Evolutionary conservation across 257 asterid genomes (phyloP).

Genomic region (Jacaranda mimosifolia): DNA sequence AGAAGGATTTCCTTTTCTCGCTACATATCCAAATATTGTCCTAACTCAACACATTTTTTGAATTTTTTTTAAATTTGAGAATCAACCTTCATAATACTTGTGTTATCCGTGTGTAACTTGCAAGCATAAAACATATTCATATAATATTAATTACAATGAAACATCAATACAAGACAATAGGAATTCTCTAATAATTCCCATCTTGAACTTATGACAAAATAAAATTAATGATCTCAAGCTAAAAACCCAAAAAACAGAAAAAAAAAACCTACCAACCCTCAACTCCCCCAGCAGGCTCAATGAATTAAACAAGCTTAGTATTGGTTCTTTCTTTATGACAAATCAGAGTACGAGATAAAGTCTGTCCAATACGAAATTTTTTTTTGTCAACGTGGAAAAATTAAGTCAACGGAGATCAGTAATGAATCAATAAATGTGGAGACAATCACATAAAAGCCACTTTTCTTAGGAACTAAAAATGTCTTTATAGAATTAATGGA

Average conservation of each 20-base stretch:
- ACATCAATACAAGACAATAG: too few relatives aligned
- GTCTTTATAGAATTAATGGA: constrained; percentile 35
- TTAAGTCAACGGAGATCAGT: constrained; percentile 33
- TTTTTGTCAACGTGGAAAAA: constrained; percentile 27
- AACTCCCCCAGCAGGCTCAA: background rate
- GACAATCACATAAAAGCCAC: constrained; percentile 25
- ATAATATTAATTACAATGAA: too few relatives aligned
- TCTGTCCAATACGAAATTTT: constrained; percentile 3
- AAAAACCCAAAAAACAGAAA: background rate
- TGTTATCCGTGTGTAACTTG: too few relatives aligned
- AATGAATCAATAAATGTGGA: constrained; percentile 26
- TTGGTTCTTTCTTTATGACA: background rate
- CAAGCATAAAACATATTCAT: too few relatives aligned
- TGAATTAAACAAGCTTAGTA: background rate
- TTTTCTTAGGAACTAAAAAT: constrained; percentile 27
- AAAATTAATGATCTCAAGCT: background rate
- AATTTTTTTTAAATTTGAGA: too few relatives aligned
- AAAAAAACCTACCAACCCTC: background rate
- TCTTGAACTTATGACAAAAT: too few relatives aligned
- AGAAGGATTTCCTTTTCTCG: too few relatives aligned
- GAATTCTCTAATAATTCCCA: too few relatives aligned
- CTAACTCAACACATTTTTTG: too few relatives aligned
- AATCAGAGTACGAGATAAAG: constrained; percentile 13
- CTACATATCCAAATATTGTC: too few relatives aligned
- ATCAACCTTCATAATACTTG: too few relatives aligned